phyloP scores from a whole-genome alignment of 75 land plant genomes.

The Pinus taeda region DNA sequence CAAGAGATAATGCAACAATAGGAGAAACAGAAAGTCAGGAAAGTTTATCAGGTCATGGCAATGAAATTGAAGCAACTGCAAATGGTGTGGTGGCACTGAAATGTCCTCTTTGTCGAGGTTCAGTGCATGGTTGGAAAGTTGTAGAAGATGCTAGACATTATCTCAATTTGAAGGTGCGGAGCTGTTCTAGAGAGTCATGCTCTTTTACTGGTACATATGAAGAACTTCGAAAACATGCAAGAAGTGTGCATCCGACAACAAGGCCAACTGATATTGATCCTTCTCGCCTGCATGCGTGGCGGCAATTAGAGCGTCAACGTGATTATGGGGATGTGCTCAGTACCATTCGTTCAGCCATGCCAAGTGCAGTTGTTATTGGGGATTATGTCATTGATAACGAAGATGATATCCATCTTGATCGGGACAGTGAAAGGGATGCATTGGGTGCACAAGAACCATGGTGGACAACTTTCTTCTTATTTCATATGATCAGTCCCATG shows the following conservation, averaged over 20 bases:
- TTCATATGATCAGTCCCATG: conserved; percentile 64
- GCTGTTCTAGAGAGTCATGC: conserved; percentile 71
- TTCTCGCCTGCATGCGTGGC: conserved; percentile 68
- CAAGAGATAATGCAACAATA: neutral
- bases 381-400: conserved; percentile 82
- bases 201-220: conserved; percentile 61
- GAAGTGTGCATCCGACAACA: conserved; percentile 55
- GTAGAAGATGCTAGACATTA: conserved; percentile 56
- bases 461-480: conserved; percentile 65
- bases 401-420: conserved; percentile 29
- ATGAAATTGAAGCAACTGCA: conserved; percentile 1
- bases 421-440: conserved; percentile 24
- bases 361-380: conserved; percentile 74
- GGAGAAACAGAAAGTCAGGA: conserved; percentile 5
- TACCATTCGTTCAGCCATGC: conserved; percentile 77
- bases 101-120: conserved; percentile 82
- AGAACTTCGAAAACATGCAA: conserved; percentile 72
- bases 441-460: conserved; percentile 36
- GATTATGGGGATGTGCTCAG: conserved; percentile 72
- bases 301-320: conserved; percentile 55
- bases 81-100: conserved; percentile 13
- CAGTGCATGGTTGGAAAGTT: conserved; percentile 55
- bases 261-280: conserved; percentile 75
- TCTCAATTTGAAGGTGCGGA: conserved; percentile 51
- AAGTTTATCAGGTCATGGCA: neutral